A percentile compares a stretch with the other conserved stretches of the same genome.
Evolutionary conservation across 768 basidiomycete species (phyloP).

Genomic region (Stropharia rugosoannulata): DNA sequence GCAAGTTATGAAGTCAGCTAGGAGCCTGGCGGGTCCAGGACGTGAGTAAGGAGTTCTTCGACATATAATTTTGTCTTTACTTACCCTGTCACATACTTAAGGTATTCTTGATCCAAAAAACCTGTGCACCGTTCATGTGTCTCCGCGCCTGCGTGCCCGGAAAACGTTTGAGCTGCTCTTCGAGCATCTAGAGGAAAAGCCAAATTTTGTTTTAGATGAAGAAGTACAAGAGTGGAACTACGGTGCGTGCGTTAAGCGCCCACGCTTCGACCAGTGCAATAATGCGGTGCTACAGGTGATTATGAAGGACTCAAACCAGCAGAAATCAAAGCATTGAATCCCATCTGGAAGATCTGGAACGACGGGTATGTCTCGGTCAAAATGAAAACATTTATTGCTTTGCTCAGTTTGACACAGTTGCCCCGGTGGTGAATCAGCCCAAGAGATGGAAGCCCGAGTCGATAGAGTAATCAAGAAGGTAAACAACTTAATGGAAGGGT

Average conservation of each 20-base stretch:
- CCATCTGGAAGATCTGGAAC: constrained; percentile 80
- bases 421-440: constrained; percentile 82
- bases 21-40: constrained; percentile 70
- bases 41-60: constrained; percentile 46
- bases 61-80: neutral
- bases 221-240: constrained; percentile 88
- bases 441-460: constrained; percentile 78
- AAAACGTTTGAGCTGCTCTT: constrained; percentile 85
- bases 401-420: constrained; percentile 49
- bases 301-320: constrained; percentile 82
- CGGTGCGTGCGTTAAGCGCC: constrained; percentile 27
- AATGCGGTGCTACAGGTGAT: constrained; percentile 45
- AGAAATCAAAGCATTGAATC: constrained; percentile 68
- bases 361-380: constrained; percentile 57
- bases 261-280: neutral
- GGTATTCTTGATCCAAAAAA: constrained; percentile 79
- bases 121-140: constrained; percentile 73
- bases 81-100: constrained; percentile 22
- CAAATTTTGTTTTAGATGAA: constrained; percentile 60
- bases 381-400: neutral
- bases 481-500: neutral
- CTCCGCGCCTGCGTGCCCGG: constrained; percentile 85
- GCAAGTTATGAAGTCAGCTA: constrained; percentile 64
- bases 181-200: constrained; percentile 35
- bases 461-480: constrained; percentile 77